Evolutionary conservation across 1,284 basidiomycete species (phyloP).

Genomic region (Porogramme epimiltina): DNA sequence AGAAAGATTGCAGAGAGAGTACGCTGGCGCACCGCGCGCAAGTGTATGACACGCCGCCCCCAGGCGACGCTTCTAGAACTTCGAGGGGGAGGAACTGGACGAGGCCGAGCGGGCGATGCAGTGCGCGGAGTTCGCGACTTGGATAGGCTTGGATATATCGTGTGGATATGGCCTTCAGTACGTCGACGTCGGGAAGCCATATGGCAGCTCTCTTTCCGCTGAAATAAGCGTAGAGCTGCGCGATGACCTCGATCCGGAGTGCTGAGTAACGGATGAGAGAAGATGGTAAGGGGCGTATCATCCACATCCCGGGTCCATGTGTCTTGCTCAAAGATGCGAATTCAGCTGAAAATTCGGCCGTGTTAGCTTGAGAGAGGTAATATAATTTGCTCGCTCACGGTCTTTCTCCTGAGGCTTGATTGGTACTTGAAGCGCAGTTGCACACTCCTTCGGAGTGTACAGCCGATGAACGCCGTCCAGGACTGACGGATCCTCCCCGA

Average conservation of each 20-base stretch:
- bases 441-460: constrained; percentile 1
- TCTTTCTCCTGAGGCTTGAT: background rate
- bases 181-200: constrained; percentile 29
- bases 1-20: constrained; percentile 7
- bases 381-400: background rate
- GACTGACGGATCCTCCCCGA: background rate
- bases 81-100: constrained; percentile 8
- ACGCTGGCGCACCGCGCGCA: constrained; percentile 7
- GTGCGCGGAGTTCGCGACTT: constrained; percentile 8
- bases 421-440: background rate
- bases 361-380: background rate
- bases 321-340: constrained; percentile 40
- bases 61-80: background rate
- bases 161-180: constrained; percentile 1
- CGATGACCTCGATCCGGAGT: constrained; percentile 43
- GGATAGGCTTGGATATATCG: constrained; percentile 5
- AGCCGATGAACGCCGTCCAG: constrained; percentile 9
- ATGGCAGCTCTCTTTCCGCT: background rate
- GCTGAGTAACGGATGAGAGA: constrained; percentile 43
- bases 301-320: constrained; percentile 36
- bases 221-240: constrained; percentile 38
- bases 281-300: constrained; percentile 35
- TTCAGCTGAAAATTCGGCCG: constrained; percentile 27
- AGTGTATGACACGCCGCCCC: background rate
- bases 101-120: constrained; percentile 2